phyloP scores from a whole-genome alignment of 805 yeast genomes.

The Candida alai region DNA sequence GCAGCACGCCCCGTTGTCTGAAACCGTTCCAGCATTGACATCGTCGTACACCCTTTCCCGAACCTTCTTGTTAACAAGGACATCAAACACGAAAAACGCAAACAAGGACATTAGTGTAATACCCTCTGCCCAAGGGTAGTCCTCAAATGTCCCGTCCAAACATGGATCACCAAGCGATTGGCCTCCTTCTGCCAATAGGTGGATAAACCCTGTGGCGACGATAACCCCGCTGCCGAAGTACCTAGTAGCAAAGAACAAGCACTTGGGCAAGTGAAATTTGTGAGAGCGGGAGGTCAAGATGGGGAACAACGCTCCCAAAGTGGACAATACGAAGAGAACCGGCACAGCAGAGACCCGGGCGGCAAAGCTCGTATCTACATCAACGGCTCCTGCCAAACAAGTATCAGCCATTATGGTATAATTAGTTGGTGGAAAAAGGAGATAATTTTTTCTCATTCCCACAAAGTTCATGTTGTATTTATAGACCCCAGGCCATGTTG shows the following conservation, averaged over 20 bases:
- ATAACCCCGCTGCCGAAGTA: constrained; percentile 35
- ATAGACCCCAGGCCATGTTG: too few relatives aligned
- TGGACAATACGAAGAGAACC: constrained; percentile 27
- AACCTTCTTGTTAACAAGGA: constrained; percentile 18
- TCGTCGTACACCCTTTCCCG: background rate
- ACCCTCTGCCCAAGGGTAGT: constrained; percentile 31
- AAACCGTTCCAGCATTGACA: too few relatives aligned
- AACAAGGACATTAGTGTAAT: constrained; percentile 28
- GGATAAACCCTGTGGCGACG: constrained; percentile 34
- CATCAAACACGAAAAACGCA: constrained; percentile 27
- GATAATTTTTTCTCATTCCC: too few relatives aligned
- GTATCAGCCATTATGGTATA: too few relatives aligned
- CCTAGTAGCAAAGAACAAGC: constrained; percentile 24
- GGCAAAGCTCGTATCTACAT: too few relatives aligned
- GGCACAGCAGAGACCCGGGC: constrained; percentile 29
- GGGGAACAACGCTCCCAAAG: constrained; percentile 29
- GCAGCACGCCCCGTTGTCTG: too few relatives aligned
- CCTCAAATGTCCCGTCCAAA: constrained; percentile 21
- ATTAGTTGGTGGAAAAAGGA: too few relatives aligned
- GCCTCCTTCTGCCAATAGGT: constrained; percentile 29
- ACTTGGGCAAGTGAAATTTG: constrained; percentile 19
- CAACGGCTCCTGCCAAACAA: too few relatives aligned
- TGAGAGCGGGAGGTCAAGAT: constrained; percentile 19
- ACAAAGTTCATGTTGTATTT: too few relatives aligned
- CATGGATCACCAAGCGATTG: constrained; percentile 23